These are phyloP conservation scores for Aspergillus panamensis DNA, from an alignment of 495 filamentous ascomycete genomes.

Conservation along the genomic window DNA sequence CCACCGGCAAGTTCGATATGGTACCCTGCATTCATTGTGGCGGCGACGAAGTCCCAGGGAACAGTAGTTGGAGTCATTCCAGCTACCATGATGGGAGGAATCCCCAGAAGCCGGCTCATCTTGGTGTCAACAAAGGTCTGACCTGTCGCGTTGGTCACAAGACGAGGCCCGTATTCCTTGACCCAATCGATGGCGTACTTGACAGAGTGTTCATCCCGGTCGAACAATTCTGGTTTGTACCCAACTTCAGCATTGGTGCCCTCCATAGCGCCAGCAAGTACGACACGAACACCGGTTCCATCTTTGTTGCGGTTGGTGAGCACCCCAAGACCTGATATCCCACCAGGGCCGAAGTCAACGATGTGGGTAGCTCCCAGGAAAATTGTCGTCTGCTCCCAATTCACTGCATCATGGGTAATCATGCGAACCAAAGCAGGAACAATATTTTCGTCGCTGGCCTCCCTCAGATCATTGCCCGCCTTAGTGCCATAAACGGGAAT, in stretches of 20 bases:
- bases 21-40: constrained; percentile 92
- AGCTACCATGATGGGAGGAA: constrained; percentile 88
- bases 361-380: constrained; percentile 90
- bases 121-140: constrained; percentile 93
- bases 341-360: constrained; percentile 92
- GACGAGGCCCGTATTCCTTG: constrained; percentile 83
- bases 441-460: constrained; percentile 59
- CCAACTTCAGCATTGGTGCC: constrained; percentile 87
- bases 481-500: constrained; percentile 88
- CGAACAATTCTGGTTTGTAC: constrained; percentile 95
- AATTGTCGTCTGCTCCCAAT: constrained; percentile 90
- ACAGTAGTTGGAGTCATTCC: constrained; percentile 96
- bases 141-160: constrained; percentile 82
- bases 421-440: constrained; percentile 83
- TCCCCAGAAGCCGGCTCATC: constrained; percentile 88
- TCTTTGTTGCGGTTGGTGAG: constrained; percentile 98
- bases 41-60: constrained; percentile 92
- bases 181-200: constrained; percentile 98
- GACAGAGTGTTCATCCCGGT: constrained; percentile 89
- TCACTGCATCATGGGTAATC: constrained; percentile 86
- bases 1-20: constrained; percentile 87
- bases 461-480: constrained; percentile 74
- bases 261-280: constrained; percentile 86
- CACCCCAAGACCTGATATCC: constrained; percentile 93
- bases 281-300: constrained; percentile 91